phyloP scores from a whole-genome alignment of 1,284 basidiomycete genomes.

The Waitea zeae region DNA sequence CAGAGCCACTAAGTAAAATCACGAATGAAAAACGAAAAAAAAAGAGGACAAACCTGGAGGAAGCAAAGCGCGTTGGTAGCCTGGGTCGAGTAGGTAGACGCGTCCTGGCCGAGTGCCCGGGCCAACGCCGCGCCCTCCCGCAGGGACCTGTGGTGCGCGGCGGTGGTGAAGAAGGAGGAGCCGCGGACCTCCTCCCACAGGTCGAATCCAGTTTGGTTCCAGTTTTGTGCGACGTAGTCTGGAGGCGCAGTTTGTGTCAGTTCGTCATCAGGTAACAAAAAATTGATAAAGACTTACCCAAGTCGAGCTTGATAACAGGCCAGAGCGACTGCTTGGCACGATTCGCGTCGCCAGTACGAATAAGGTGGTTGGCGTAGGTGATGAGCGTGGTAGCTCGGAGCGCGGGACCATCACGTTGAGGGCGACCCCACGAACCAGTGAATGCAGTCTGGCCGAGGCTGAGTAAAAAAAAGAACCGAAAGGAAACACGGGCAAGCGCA shows the following conservation, averaged over 20 bases:
- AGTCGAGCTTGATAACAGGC: constrained; percentile 52
- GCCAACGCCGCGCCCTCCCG: constrained; percentile 21
- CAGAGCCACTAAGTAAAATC: no score
- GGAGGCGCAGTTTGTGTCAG: no score
- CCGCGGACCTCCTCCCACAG: constrained; percentile 29
- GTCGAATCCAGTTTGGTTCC: constrained; percentile 18
- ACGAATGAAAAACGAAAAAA: no score
- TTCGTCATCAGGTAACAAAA: no score
- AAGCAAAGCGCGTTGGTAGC: constrained; percentile 24
- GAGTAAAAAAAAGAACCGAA: no score
- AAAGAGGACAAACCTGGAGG: no score
- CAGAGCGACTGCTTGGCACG: constrained; percentile 37
- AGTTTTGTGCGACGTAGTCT: background rate
- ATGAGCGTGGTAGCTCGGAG: constrained; percentile 51
- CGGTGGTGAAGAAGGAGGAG: constrained; percentile 28
- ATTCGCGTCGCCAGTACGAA: constrained; percentile 31
- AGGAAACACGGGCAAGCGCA: no score
- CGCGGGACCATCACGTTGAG: constrained; percentile 63
- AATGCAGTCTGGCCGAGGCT: no score
- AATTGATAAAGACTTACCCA: no score
- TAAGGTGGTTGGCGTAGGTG: constrained; percentile 48
- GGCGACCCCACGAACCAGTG: constrained; percentile 17
- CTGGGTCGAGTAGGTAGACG: constrained; percentile 17
- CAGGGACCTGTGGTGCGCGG: constrained; percentile 26
- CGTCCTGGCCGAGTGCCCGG: constrained; percentile 16